These are phyloP conservation scores for Penicillium malachiteum DNA, from an alignment of 495 filamentous ascomycete species.

Conservation along the genomic window DNA sequence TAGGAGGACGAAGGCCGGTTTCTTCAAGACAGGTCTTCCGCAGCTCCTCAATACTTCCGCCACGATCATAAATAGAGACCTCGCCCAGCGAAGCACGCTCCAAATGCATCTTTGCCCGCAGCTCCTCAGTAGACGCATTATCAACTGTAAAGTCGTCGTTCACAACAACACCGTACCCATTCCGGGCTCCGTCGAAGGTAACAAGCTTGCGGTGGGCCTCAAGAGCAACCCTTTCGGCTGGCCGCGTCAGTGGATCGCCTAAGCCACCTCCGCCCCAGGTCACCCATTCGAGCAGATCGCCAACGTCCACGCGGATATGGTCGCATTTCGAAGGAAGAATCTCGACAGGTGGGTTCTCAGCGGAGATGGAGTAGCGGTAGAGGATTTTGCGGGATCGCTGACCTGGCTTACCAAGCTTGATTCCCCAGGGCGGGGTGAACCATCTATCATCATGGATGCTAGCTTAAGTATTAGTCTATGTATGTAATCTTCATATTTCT, in stretches of 20 bases:
- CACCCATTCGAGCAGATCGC: constrained; percentile 51
- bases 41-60: constrained; percentile 35
- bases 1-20: constrained; percentile 36
- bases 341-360: constrained; percentile 23
- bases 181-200: constrained; percentile 42
- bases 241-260: constrained; percentile 48
- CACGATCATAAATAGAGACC: constrained; percentile 36
- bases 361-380: constrained; percentile 37
- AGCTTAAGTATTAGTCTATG: too few relatives aligned
- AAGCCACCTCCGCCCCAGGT: constrained; percentile 54
- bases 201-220: constrained; percentile 49
- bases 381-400: constrained; percentile 41
- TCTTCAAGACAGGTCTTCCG: constrained; percentile 33
- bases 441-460: constrained; percentile 50
- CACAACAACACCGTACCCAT: constrained; percentile 44
- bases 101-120: constrained; percentile 28
- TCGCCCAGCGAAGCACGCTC: constrained; percentile 13
- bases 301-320: constrained; percentile 46
- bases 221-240: constrained; percentile 43
- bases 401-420: constrained; percentile 47
- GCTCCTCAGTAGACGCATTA: constrained; percentile 24
- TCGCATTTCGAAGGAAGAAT: constrained; percentile 47
- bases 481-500: too few relatives aligned
- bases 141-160: constrained; percentile 28
- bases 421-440: constrained; percentile 53